Evolutionary conservation across 2,329 filamentous ascomycete species (phyloP), one percentile per base, ranked within the genome.

Genomic region (Hypoxylon sp.): DNA sequence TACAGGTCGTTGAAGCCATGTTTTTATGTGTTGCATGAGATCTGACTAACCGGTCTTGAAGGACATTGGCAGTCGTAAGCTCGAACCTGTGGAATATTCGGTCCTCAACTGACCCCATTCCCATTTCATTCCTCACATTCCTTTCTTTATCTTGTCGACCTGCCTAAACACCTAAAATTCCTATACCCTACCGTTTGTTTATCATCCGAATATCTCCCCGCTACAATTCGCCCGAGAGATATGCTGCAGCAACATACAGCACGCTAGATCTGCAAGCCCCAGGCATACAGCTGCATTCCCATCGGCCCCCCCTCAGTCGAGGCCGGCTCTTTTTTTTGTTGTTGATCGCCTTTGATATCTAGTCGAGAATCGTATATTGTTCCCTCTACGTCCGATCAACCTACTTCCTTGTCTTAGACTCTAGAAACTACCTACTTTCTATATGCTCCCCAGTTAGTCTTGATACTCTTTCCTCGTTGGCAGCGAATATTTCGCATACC

Each of bases 171-270:
- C 29, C 20, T 19, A 23, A 6, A 4, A 23, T n/a, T 20, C 4
- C 5, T 46, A 16, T 12, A 15, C 15, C 17, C 36, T 42, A 13
- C 30, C 51, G 37, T 55, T 37, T 55, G 51, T 49, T 55, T 55
- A 51, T 51, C 38, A 34, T 19, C 37, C 25, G 35, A 42, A 51
- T 26, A 54, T 51, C 55, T 60, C 58, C 46, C 30, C 51, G 47
- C 56, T 29, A 35, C 43, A 43, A 56, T 54, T 54, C 40, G 51
- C 27, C 48, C 21, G 44, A 34, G 20, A 52, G 47, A 50, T 47
- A 53, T 58, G 55, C 42, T 50, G 51, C 55, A 53, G 48, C 55
- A 54, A 54, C 45, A 30, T 42, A 47, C 47, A 42, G 38, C 34
- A 55, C 55, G 48, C 51, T 55, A 58, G 32, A 58, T 30, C 51